A percentile compares a stretch with the other conserved stretches of the same genome.
phyloP scores from a whole-genome alignment of 23 red algal species.

The Gracilariopsis chorda region DNA sequence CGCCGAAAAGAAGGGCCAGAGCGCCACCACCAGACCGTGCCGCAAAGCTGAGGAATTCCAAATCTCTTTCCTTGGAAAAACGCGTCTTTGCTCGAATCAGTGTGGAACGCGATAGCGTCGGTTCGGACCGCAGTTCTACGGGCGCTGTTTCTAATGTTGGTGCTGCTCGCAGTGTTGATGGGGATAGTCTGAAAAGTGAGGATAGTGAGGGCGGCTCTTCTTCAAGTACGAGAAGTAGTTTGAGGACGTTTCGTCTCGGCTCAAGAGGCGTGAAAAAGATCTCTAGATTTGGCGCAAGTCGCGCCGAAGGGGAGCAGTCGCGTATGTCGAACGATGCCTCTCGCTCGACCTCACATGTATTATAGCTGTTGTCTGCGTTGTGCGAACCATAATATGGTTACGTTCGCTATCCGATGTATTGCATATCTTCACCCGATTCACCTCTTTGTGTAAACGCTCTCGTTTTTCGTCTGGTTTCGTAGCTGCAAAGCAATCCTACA shows the following conservation, averaged over 20 bases:
- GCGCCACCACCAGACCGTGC: not conserved
- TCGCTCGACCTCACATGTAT: too few relatives aligned
- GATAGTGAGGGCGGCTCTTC: not conserved
- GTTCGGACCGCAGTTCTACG: not conserved
- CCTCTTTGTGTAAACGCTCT: too few relatives aligned
- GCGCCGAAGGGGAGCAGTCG: too few relatives aligned
- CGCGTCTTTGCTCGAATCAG: not conserved
- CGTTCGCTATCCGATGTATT: too few relatives aligned
- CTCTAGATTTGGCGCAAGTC: too few relatives aligned
- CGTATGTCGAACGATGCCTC: too few relatives aligned
- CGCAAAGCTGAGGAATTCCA: not conserved
- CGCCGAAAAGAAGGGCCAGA: slow-evolving; percentile 32
- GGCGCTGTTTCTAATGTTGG: not conserved
- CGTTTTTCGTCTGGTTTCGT: too few relatives aligned
- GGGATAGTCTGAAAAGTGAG: too few relatives aligned
- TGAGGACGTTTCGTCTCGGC: not conserved
- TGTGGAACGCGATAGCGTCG: not conserved
- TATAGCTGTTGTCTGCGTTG: too few relatives aligned
- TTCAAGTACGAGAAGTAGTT: not conserved
- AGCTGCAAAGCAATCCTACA: too few relatives aligned
- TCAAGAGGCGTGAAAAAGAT: not conserved
- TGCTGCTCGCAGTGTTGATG: not conserved
- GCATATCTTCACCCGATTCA: too few relatives aligned
- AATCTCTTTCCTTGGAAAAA: not conserved
- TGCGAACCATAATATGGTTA: too few relatives aligned